Evolutionary conservation across 78 protist genomes (phyloP), one percentile per base, ranked within the genome.

Genomic region (Reticulomyxa filosa): DNA sequence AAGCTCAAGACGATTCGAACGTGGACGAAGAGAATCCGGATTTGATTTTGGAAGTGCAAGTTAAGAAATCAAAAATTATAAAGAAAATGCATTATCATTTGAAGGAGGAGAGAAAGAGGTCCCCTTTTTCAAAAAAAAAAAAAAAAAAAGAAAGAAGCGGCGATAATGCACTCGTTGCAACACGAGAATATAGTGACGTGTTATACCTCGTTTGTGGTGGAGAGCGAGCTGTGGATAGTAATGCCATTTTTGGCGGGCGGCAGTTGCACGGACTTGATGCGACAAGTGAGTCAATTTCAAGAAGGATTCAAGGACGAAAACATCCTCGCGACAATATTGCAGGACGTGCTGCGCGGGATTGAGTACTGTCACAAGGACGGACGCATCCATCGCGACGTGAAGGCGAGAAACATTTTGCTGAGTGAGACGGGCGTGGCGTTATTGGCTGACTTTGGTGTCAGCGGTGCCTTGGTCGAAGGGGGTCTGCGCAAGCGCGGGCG

Each of bases 371-470:
- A 66, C 61, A 5, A n/a, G 42, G 71, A 66, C 56, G 67, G 71
- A 4, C 63, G 61, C 51, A 46, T 42, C 53, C 71, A 42, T 32
- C 3, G 71, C 6, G 64, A 42, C 61, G 71, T 66, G 39, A 66
- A 65, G 62, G 69, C 69, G 29, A 57, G 62, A n/a, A 65, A 65
- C 62, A 38, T 65, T 36, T 11, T 65, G 10, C 51, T 65, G 7
- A 29, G 62, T 10, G 65, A 11, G 32, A 10, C 34, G 10, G 69
- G 69, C 39, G 57, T 48, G 35, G 64, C 52, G 35, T n/a, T 53
- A 13, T 4, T 66, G 22, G 63, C 48, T 3, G 56, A 66, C 56
- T 46, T 42, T n/a, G 64, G 71, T 10, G 64, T 66, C 64, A 6
- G 55, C 3, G 71, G 57, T 29, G 10, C 4, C 27, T 7, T 48